Evolutionary conservation across 2,329 filamentous ascomycete species (phyloP).

Genomic region (Paramyrothecium sp.): DNA sequence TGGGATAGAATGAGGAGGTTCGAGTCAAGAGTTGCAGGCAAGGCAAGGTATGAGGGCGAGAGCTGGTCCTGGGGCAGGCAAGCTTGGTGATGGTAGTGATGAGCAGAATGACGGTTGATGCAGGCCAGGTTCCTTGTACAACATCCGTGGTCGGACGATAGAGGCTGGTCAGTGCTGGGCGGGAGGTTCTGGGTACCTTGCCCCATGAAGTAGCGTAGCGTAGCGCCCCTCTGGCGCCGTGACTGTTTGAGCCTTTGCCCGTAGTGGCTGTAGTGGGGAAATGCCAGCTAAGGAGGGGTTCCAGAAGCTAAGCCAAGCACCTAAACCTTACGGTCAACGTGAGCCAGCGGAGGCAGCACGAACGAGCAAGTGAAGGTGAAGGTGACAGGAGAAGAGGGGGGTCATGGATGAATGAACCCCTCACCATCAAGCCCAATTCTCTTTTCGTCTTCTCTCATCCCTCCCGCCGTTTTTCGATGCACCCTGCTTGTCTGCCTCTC

Average conservation of each 20-base stretch:
- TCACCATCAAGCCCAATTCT: neutral
- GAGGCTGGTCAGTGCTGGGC: neutral
- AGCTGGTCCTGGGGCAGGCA: neutral
- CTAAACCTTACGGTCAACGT: neutral
- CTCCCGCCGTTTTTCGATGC: neutral
- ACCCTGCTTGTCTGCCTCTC: too few species aligned
- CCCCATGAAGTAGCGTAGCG: neutral
- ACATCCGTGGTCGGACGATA: neutral
- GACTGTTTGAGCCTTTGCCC: neutral
- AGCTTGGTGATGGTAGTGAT: neutral
- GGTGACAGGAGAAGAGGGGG: neutral
- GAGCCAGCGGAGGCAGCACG: neutral
- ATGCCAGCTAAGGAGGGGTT: neutral
- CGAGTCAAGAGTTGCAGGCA: slow-evolving; percentile 8
- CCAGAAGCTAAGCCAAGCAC: neutral
- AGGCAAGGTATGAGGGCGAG: slow-evolving; percentile 16
- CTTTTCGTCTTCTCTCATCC: neutral
- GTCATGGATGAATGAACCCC: neutral
- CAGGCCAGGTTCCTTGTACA: neutral
- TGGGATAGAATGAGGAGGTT: slow-evolving; percentile 5
- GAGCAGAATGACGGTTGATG: neutral
- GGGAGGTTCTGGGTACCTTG: neutral
- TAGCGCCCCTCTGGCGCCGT: too few species aligned
- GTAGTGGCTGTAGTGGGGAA: neutral
- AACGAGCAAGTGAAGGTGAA: too few species aligned